phyloP scores from a whole-genome alignment of 164 flowering plant genomes.

The Umbellularia californica region DNA sequence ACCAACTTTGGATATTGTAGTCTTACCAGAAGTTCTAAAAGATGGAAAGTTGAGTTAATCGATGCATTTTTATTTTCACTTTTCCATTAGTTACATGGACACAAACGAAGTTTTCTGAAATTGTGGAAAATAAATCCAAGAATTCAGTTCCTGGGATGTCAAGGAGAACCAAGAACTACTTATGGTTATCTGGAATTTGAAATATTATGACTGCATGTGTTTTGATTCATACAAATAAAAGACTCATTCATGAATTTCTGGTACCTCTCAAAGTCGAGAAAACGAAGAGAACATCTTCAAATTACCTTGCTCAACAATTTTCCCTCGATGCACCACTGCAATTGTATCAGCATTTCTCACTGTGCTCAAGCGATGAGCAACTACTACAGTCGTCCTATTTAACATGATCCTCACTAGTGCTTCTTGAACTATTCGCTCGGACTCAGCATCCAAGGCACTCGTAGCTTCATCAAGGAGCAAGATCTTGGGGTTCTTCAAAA shows the following conservation, averaged over 20 bases:
- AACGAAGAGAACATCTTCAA: background rate
- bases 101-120: too few relatives aligned
- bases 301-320: conserved; percentile 66
- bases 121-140: background rate
- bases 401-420: conserved; percentile 50
- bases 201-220: too few relatives aligned
- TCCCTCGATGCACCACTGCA: conserved; percentile 64
- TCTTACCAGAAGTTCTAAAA: background rate
- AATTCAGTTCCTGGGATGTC: background rate
- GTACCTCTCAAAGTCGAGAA: background rate
- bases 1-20: background rate
- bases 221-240: background rate
- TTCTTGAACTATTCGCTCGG: conserved; percentile 62
- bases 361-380: conserved; percentile 70
- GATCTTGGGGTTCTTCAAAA: conserved; percentile 66
- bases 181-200: too few relatives aligned
- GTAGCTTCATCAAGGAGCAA: conserved; percentile 83
- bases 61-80: too few relatives aligned
- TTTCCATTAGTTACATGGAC: too few relatives aligned
- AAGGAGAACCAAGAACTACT: background rate
- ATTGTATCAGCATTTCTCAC: conserved; percentile 59
- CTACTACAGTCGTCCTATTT: conserved; percentile 55
- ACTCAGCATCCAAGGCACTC: conserved; percentile 70
- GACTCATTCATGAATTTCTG: background rate
- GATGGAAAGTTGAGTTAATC: background rate